Conservation (phyloP, 495 filamentous ascomycete species). For the Neurospora sp. region DNA sequence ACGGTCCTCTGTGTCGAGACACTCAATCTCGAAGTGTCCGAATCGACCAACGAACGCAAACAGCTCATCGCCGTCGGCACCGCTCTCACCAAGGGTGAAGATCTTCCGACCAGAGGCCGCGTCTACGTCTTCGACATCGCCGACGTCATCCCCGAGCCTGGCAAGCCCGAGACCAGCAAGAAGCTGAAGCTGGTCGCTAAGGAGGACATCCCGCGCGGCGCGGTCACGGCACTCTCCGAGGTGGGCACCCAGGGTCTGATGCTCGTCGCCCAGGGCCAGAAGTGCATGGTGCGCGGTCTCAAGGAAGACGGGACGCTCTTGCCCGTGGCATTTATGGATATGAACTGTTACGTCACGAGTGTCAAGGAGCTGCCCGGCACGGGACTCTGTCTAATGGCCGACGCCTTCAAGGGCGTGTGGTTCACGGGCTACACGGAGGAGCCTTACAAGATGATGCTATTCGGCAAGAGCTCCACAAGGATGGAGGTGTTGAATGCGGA, state of each 20-base stretch:
- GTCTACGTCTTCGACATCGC: constrained; percentile 91
- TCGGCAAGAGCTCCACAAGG: constrained; percentile 68
- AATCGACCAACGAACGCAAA: constrained; percentile 74
- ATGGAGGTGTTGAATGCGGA: constrained; percentile 75
- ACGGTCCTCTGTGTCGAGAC: constrained; percentile 70
- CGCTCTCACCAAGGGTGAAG: constrained; percentile 72
- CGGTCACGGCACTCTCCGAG: constrained; percentile 78
- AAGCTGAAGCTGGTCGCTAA: constrained; percentile 77
- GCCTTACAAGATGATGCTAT: constrained; percentile 89
- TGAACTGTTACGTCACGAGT: constrained; percentile 80
- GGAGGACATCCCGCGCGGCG: constrained; percentile 79
- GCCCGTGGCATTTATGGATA: constrained; percentile 95
- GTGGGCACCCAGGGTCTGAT: constrained; percentile 90
- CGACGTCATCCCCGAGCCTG: constrained; percentile 80
- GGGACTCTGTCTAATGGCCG: constrained; percentile 72
- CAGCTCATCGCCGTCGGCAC: constrained; percentile 79
- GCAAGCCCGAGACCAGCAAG: constrained; percentile 68
- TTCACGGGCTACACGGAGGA: constrained; percentile 92
- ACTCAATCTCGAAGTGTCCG: constrained; percentile 78
- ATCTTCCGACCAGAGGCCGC: constrained; percentile 71
- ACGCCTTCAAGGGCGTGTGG: constrained; percentile 89
- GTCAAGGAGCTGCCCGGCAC: constrained; percentile 73
- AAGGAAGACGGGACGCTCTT: constrained; percentile 89
- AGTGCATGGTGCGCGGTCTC: constrained; percentile 89
- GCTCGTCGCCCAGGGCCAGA: constrained; percentile 88